Conservation (phyloP, 352 stramenopile genomes). For the Lagenidium giganteum region DNA sequence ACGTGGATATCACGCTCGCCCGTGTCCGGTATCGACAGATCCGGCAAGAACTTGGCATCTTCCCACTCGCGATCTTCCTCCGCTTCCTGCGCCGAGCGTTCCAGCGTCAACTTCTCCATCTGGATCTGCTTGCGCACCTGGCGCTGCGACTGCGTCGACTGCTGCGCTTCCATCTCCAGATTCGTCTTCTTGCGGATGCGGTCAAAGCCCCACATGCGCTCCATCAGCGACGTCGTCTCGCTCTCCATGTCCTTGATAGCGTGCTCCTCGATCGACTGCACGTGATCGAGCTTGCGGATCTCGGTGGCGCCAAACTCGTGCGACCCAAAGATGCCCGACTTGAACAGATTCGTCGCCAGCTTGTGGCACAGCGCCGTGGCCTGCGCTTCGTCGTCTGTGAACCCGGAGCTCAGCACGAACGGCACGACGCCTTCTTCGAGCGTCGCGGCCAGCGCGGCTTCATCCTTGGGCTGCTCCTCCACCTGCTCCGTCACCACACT, state of each 20-base stretch:
- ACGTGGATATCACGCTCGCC: constrained; percentile 82
- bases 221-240: constrained; percentile 51
- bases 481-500: constrained; percentile 36
- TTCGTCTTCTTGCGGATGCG: constrained; percentile 68
- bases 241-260: constrained; percentile 31
- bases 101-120: constrained; percentile 39
- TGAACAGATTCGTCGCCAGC: constrained; percentile 24
- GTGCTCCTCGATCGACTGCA: constrained; percentile 61
- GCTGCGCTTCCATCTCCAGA: constrained; percentile 51
- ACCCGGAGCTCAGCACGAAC: constrained; percentile 44
- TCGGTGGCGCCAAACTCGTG: constrained; percentile 1
- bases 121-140: constrained; percentile 69
- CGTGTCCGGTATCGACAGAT: constrained; percentile 57
- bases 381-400: constrained; percentile 30
- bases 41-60: constrained; percentile 54
- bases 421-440: constrained; percentile 39
- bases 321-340: constrained; percentile 7
- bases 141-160: constrained; percentile 52
- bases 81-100: constrained; percentile 36
- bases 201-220: constrained; percentile 75
- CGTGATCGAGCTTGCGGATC: constrained; percentile 42
- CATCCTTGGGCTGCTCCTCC: constrained; percentile 23
- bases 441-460: constrained; percentile 20
- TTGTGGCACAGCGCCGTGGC: constrained; percentile 26
- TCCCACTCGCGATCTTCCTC: constrained; percentile 64